Evolutionary conservation across 2,329 filamentous ascomycete genomes (phyloP), one percentile per base, ranked within the genome.

Genomic region (Trichophyton verrucosum): DNA sequence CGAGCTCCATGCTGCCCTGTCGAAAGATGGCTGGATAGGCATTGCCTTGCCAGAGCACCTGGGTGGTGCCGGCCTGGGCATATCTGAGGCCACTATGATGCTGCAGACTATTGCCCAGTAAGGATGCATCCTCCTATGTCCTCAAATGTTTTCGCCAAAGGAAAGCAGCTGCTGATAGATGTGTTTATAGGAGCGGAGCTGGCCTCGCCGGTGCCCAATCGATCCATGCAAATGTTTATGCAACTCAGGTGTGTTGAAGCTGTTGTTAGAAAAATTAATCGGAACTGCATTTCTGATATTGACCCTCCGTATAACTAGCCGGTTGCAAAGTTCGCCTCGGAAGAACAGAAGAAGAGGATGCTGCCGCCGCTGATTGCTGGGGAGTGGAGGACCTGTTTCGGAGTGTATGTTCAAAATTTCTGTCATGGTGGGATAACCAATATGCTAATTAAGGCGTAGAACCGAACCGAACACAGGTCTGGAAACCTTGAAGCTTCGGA

Each of bases 71-170:
- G 88, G 86, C 0, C 74, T 95, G 7, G 88, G 74, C 68, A 90
- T 95, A 40, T 86, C 86, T 0, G 89, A 94, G 70, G 89, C 89
- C 0, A 89, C 86, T 0, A 88, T 92, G 81, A 92, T 94, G 88
- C 81, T 94, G 78, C 89, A 95, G 68, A 88, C 88, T 1, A 88
- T 91, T 61, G 78, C 86, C 0, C 86, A 91, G 74, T 86, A 66
- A 13, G 69, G 58, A 36, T n/a, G n/a, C 24, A 58, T 13, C 24
- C 3, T 36, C 6, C 20, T 42, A 5, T 61, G 11, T 22, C 11
- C 13, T 47, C 20, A 9, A 20, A 20, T 11, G 9, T 11, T 6
- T 24, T 27, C 20, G 3, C 1, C n/a, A 15, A 30, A 13, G 27
- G 22, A 64, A 64, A 22, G 13, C 20, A 24, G 6, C 13, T 22